Evolutionary conservation across 208 protist species (phyloP).

Genomic region (Acanthamoeba lenticulata): DNA sequence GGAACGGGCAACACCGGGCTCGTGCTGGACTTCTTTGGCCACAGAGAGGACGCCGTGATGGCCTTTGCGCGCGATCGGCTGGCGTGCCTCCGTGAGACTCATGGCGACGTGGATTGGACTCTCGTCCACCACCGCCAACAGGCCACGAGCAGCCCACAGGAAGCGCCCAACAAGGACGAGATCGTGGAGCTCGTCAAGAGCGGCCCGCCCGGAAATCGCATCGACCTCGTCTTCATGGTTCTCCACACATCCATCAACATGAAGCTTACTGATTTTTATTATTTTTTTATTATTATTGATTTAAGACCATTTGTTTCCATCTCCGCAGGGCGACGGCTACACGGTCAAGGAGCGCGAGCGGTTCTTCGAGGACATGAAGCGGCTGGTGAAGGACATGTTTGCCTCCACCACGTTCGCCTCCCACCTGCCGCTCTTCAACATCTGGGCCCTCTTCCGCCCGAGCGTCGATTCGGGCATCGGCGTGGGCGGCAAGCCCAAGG

Average conservation of each 20-base stretch:
- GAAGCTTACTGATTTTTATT: no score
- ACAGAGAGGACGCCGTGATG: neutral
- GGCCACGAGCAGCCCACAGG: neutral
- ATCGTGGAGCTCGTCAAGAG: constrained; percentile 51
- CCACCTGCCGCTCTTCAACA: constrained; percentile 67
- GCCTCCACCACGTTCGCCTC: constrained; percentile 34
- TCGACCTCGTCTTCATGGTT: constrained; percentile 71
- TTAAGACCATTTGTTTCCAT: neutral
- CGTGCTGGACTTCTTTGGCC: constrained; percentile 47
- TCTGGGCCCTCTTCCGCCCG: constrained; percentile 64
- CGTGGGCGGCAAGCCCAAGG: constrained; percentile 7
- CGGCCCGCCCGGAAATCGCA: constrained; percentile 54
- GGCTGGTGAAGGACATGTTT: constrained; percentile 55
- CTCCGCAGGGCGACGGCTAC: constrained; percentile 63
- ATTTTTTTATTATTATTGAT: no score
- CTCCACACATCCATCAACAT: no score
- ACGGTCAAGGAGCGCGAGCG: neutral
- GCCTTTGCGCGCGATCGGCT: constrained; percentile 1
- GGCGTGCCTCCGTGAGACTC: neutral
- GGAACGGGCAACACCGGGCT: neutral
- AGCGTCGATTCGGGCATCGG: constrained; percentile 67
- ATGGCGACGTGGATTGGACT: no score
- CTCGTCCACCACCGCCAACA: neutral
- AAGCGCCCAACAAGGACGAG: neutral
- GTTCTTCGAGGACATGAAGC: constrained; percentile 57